Evolutionary conservation across 1,139 yeast genomes (phyloP).

Genomic region (Pichia sp.): DNA sequence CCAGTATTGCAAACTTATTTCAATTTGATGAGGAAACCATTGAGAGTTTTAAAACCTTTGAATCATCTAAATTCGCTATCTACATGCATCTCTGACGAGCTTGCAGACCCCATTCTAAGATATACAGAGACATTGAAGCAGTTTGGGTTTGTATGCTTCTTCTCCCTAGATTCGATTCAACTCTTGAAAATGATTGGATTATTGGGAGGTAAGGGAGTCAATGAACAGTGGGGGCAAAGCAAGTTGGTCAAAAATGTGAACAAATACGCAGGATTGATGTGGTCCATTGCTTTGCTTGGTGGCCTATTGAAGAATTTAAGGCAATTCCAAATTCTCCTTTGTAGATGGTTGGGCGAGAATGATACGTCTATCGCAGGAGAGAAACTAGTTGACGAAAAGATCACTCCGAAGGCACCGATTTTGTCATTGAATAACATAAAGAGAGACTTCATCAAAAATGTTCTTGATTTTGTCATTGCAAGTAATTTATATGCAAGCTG

Average conservation of each 20-base stretch:
- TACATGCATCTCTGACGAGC: conserved; percentile 62
- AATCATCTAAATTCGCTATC: conserved; percentile 67
- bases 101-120: conserved; percentile 54
- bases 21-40: conserved; percentile 70
- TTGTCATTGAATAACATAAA: conserved; percentile 31
- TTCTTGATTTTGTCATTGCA: conserved; percentile 71
- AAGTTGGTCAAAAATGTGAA: conserved; percentile 27
- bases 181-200: conserved; percentile 49
- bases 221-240: not conserved
- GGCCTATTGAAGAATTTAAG: conserved; percentile 22
- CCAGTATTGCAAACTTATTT: conserved; percentile 47
- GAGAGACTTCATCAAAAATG: conserved; percentile 72
- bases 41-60: conserved; percentile 81
- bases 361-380: conserved; percentile 10
- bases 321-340: conserved; percentile 21
- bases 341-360: not conserved
- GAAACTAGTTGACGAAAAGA: conserved; percentile 26
- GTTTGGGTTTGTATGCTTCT: conserved; percentile 67
- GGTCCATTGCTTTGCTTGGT: conserved; percentile 65
- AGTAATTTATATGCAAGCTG: conserved; percentile 58
- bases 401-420: conserved; percentile 2
- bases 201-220: conserved; percentile 21
- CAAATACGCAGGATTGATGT: conserved; percentile 50
- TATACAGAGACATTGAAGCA: conserved; percentile 57
- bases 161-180: conserved; percentile 64